A percentile compares a stretch with the other conserved stretches of the same genome.
Conservation (phyloP, 2,329 filamentous ascomycete genomes). For the Epicoccum nigrum region DNA sequence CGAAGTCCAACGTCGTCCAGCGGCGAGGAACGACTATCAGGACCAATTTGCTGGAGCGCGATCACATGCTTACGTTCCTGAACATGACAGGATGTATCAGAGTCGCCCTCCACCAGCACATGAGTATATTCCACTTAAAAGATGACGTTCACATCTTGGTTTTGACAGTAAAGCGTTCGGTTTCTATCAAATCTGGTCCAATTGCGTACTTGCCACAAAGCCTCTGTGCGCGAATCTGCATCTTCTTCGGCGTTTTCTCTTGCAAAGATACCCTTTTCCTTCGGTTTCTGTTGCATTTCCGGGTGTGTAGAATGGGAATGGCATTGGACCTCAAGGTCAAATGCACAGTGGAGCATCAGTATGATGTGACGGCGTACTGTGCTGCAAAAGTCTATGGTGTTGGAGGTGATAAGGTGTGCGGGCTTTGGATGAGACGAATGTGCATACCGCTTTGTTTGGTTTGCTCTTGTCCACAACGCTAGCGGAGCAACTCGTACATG, state of each 20-base stretch:
- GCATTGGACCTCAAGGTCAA: too few relatives aligned
- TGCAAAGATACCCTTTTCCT: slow-evolving; percentile 37
- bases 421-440: too few relatives aligned
- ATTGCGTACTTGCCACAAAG: background rate
- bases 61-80: slow-evolving; percentile 8
- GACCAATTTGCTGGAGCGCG: slow-evolving; percentile 7
- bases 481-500: background rate
- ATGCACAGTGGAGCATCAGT: too few relatives aligned
- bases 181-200: background rate
- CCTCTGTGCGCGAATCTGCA: slow-evolving; percentile 8
- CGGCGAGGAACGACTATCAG: slow-evolving; percentile 27
- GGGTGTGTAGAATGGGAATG: background rate
- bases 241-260: slow-evolving; percentile 22
- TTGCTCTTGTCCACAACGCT: background rate
- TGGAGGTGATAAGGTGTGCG: too few relatives aligned
- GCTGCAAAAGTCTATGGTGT: too few relatives aligned
- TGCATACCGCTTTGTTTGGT: too few relatives aligned
- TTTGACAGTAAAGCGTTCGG: background rate
- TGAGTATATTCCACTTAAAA: slow-evolving; percentile 22
- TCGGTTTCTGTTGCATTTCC: slow-evolving; percentile 17
- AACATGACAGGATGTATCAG: slow-evolving; percentile 10
- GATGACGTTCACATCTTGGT: slow-evolving; percentile 13
- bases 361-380: too few relatives aligned
- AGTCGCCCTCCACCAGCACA: slow-evolving; percentile 12
- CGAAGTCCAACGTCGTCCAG: slow-evolving; percentile 20